Evolutionary conservation across 164 flowering plant species (phyloP), one percentile per base, ranked within the genome.

Genomic region (Vitis cinerea): DNA sequence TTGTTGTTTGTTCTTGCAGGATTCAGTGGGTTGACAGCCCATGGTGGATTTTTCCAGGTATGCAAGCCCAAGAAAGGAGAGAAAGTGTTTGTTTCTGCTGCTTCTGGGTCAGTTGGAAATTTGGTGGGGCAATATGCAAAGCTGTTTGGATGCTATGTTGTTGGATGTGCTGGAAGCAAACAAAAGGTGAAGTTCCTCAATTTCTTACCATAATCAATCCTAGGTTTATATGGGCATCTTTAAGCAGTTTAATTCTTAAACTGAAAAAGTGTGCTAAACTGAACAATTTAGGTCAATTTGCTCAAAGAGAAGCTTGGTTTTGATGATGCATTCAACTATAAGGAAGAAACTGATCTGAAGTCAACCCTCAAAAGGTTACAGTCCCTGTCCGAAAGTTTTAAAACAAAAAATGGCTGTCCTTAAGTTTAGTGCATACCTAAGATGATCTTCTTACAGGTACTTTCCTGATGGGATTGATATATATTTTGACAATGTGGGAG

Each of bases 271-370:
- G 3, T 23, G 44, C 44, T 37, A 37, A 37, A 37, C 44, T 37
- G 44, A 37, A 3, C 44, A 37, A 37, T 37, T 37, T 53, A 91
- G 97, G 97, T 89, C n/a, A 77, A 79, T 49, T 9, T 90, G 74
- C 86, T 92, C 0, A 90, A 84, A 68, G 81, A 82, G 8, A 79
- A 86, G 78, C 87, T 90, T 60, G 95, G 95, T 49, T 92, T 88
- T 70, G 93, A 92, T 73, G 97, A 86, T 51, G 95, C 92, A 30
- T 90, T 92, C 84, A 92, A 92, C 74, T 92, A 92, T 77, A 92
- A 85, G 74, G 90, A 88, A 63, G 95, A 86, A 76, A 53, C 83
- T 30, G 90, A 92, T 80, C 74, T 88, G 4, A 84, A 83, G 10
- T 70, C 87, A 12, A 61, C 93, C 44, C 83, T 92, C 19, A 79